phyloP scores from a whole-genome alignment of 345 rosid species.

The Pseudoturritis turrita region DNA sequence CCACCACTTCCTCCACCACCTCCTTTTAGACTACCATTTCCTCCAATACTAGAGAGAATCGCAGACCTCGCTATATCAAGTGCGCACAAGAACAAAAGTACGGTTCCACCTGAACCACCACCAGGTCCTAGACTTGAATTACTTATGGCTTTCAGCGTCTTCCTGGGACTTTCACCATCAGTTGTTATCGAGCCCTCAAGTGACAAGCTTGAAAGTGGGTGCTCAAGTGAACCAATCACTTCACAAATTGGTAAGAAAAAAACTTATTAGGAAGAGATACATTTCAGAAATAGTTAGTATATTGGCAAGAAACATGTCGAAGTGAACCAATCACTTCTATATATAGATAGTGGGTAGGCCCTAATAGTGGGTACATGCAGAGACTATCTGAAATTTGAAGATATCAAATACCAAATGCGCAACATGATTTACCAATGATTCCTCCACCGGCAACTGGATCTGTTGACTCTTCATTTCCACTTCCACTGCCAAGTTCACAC shows the following conservation, averaged over 20 bases:
- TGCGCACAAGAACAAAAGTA: conserved; percentile 64
- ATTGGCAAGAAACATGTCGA: not conserved
- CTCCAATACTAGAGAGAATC: conserved; percentile 59
- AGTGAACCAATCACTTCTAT: not conserved
- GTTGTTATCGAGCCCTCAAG: conserved; percentile 72
- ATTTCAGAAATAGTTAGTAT: not conserved
- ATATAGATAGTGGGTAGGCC: not conserved
- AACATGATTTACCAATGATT: conserved; percentile 54
- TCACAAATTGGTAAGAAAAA: conserved; percentile 24
- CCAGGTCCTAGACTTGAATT: conserved; percentile 65
- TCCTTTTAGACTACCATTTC: conserved; percentile 74
- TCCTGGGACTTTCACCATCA: conserved; percentile 79
- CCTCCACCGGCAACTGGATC: conserved; percentile 90
- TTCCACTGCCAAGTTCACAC: conserved; percentile 97
- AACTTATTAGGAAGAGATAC: not conserved
- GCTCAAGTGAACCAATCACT: conserved; percentile 95
- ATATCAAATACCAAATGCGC: not conserved
- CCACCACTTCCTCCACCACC: conserved; percentile 99
- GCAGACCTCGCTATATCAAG: conserved; percentile 52
- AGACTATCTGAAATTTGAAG: not conserved
- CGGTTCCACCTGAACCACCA: conserved; percentile 96
- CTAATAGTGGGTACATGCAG: not conserved
- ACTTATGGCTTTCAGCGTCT: conserved; percentile 35
- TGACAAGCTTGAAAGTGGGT: conserved; percentile 69
- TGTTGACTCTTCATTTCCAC: conserved; percentile 65